These are phyloP conservation scores for Nannochloropsis salina DNA, from an alignment of 108 stramenopile species.

Conservation along the genomic window DNA sequence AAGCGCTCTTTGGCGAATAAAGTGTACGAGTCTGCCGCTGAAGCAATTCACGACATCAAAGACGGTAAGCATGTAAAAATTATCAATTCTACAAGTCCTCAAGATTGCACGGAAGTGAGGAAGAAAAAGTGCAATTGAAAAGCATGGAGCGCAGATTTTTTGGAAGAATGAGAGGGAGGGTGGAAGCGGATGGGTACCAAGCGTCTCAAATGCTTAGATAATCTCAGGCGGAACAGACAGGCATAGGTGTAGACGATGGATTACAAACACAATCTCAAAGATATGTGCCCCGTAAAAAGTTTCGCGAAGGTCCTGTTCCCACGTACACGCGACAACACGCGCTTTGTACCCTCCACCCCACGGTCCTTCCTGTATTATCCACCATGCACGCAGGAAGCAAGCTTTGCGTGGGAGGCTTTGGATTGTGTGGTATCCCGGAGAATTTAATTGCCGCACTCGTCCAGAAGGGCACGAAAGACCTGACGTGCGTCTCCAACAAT, in stretches of 20 bases:
- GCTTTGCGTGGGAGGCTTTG: constrained; percentile 51
- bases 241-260: neutral
- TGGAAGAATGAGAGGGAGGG: neutral
- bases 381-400: constrained; percentile 25
- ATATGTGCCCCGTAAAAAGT: too few relatives aligned
- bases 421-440: constrained; percentile 56
- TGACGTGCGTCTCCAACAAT: constrained; percentile 74
- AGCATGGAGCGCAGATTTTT: too few relatives aligned
- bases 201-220: too few relatives aligned
- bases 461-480: constrained; percentile 52
- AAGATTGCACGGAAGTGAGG: too few relatives aligned
- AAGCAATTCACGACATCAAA: constrained; percentile 35
- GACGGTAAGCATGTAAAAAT: neutral
- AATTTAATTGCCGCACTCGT: constrained; percentile 47
- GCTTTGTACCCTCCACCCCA: too few relatives aligned
- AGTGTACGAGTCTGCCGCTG: constrained; percentile 22
- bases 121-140: too few relatives aligned
- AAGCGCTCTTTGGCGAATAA: constrained; percentile 23
- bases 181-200: neutral
- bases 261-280: too few relatives aligned
- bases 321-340: too few relatives aligned
- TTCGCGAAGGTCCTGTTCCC: too few relatives aligned
- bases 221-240: neutral
- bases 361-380: neutral
- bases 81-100: neutral